These are phyloP conservation scores for Croton setiger DNA, from an alignment of 441 rosid species.

Conservation along the genomic window DNA sequence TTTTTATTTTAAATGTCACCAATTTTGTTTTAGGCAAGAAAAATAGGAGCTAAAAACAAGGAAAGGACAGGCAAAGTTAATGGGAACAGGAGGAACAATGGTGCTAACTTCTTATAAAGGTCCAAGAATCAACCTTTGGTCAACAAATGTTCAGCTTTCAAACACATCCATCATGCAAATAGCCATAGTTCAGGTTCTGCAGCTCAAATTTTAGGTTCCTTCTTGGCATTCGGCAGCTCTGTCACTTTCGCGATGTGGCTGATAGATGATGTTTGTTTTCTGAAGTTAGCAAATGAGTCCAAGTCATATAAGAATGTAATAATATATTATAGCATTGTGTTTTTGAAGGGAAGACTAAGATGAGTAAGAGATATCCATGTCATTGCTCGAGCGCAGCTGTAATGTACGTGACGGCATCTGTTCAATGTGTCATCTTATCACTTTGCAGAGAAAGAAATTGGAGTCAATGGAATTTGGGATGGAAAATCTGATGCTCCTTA, in stretches of 20 bases:
- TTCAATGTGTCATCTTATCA: conserved; percentile 2
- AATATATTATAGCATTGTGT: no score
- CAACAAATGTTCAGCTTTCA: background rate
- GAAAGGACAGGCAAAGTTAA: conserved; percentile 2
- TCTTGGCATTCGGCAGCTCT: conserved; percentile 19
- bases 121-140: background rate
- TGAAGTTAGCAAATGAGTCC: no score
- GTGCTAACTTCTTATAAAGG: conserved; percentile 8
- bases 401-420: conserved; percentile 12
- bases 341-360: background rate
- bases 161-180: background rate
- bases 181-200: background rate
- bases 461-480: no score
- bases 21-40: conserved; percentile 4
- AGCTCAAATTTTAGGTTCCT: conserved; percentile 14
- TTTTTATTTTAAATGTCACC: background rate
- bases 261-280: conserved; percentile 25
- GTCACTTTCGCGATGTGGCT: conserved; percentile 21
- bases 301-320: no score
- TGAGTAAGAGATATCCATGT: background rate
- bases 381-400: conserved; percentile 7
- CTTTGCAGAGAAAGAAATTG: conserved; percentile 12
- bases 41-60: background rate
- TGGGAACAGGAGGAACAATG: conserved; percentile 11
- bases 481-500: conserved; percentile 15